Evolutionary conservation across 768 basidiomycete species (phyloP).

Genomic region (Lactifluus piperatus): DNA sequence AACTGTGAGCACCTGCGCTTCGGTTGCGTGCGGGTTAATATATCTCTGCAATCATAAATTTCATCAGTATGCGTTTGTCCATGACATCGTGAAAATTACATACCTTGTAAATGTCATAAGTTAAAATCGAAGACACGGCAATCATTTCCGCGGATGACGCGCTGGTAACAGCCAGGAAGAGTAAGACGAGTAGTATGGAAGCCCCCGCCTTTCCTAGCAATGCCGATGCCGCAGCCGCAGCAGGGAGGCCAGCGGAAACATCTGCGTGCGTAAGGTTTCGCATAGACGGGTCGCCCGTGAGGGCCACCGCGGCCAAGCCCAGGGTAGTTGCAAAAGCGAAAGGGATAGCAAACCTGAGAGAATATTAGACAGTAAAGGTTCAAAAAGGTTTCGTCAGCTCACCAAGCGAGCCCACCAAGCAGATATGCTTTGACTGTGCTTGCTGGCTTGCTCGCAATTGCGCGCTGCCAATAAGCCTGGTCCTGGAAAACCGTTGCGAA

Average conservation of each 20-base stretch:
- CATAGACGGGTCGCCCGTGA: constrained; percentile 53
- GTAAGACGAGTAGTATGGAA: constrained; percentile 63
- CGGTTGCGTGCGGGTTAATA: constrained; percentile 75
- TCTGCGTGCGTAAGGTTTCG: constrained; percentile 45
- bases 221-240: constrained; percentile 75
- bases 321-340: constrained; percentile 82
- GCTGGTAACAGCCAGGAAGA: constrained; percentile 82
- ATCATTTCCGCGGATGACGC: constrained; percentile 88
- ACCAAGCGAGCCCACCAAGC: constrained; percentile 85
- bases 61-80: neutral
- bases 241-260: constrained; percentile 82
- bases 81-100: constrained; percentile 27
- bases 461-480: constrained; percentile 79
- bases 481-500: constrained; percentile 59
- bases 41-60: constrained; percentile 40
- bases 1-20: constrained; percentile 57
- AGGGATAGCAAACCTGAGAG: constrained; percentile 67
- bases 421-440: constrained; percentile 89
- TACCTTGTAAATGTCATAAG: constrained; percentile 81
- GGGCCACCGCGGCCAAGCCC: constrained; percentile 80
- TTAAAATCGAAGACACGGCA: constrained; percentile 75
- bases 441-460: constrained; percentile 77
- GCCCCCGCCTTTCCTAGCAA: constrained; percentile 76
- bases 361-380: neutral
- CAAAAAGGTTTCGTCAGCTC: constrained; percentile 14